Base-by-base conservation (phyloP, 2,329 filamentous ascomycete genomes). In the Knufia fluminis region DNA sequence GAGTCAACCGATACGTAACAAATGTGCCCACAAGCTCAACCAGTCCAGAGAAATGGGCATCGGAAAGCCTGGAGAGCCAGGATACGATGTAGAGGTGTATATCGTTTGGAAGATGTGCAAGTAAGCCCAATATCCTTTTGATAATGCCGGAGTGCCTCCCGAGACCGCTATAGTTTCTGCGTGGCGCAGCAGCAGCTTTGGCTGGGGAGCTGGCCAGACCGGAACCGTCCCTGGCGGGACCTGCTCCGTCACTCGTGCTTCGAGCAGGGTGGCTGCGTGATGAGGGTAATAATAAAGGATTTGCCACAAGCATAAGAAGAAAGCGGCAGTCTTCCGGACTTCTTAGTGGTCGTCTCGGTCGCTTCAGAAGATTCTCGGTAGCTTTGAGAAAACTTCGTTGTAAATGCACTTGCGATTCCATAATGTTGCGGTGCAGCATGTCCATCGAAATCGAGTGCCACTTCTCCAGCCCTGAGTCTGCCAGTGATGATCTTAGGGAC, bases 81-180 rank as follows among this genome's bases (percentile, higher is more conserved):
- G 77, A 76, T 8, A 89, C 79, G 22, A 94, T 67, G 58, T 85
- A 79, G 48, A 83, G 82, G 59, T 94, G 89, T 57, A 85, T 90
- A 51, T 83, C 77, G 51, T 79, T 78, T 0, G 86, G 76, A 10
- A 86, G 72, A 63, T 94, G 87, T 1, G 87, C 84, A 20, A 94
- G 62, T 8, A 95, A 69, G 1, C 90, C 90, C 22, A 94, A 66
- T 33, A 94, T 82, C 32, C 90, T 79, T 65, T 95, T 95, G 59
- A 94, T 79, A 47, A 95, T 84, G 3, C 84, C 85, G 2, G 86
- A 89, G 65, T 94, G 85, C 52, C 86, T 79, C 1, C 82, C 83
- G 22, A 78, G 73, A 16, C 67, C 67, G 16, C 66, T 62, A 38
- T 60, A 61, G 16, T 62, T 62, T 51, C 56, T 50, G 31, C 56